Evolutionary conservation across 2,329 filamentous ascomycete species (phyloP), one percentile per base, ranked within the genome.

Genomic region (Talaromyces funiculosus): DNA sequence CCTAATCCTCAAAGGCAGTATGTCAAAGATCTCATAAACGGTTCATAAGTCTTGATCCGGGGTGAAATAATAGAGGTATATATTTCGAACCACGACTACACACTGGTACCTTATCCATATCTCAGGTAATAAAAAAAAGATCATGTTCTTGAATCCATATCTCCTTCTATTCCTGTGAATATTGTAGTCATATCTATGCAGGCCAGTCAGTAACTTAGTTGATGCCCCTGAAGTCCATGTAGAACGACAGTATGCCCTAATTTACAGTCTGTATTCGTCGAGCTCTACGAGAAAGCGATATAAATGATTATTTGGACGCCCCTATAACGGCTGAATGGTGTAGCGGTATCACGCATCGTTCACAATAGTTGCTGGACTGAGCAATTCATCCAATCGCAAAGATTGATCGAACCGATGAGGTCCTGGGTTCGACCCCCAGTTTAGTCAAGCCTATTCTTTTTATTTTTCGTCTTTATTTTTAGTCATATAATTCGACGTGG

Each of bases 321-420:
- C 3, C 12, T 16, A 45, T 22, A 45, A 54, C 33, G 51, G 51
- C 51, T 54, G 51, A 54, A 54, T 54, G 51, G 51, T 54, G 51
- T 54, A 54, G 51, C 51, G 51, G 51, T 54, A 54, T 54, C 51
- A 54, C 51, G 51, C 51, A 54, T 54, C 51, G 51, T 54, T 54
- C 51, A 54, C 51, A 54, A 54, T 54, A 38, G 51, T 54, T 54
- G 51, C 51, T 51, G 51, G 51, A 54, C 51, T 54, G 51, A 54
- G n/a, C 45, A 54, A 53, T 38, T 54, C 51, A 54, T 54, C 51
- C 51, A 54, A 54, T 54, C 51, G 51, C 51, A 54, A 54, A 54
- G 51, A 54, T 54, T 54, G 51, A 54, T 54, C 33, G 51, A 54
- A 54, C 51, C 51, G 51, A 54, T 54, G 51, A 54, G 51, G 51